Conservation (phyloP, 2,329 filamentous ascomycete species). For the Colletotrichum graminicola region DNA sequence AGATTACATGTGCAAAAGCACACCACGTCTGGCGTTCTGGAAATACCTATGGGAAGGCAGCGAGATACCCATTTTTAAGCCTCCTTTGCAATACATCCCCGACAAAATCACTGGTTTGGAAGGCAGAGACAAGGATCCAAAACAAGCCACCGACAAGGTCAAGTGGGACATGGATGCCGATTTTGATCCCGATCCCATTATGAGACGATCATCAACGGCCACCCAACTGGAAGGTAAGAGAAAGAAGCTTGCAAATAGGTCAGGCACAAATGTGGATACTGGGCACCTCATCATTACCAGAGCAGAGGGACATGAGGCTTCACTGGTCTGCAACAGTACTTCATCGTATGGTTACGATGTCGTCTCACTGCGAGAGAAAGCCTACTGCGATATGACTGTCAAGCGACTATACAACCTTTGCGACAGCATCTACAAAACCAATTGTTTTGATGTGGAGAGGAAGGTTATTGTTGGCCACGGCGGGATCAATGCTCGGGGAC, state of each 20-base stretch:
- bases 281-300: slow-evolving; percentile 45
- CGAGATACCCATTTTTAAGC: slow-evolving; percentile 46
- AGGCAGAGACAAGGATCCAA: slow-evolving; percentile 36
- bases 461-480: slow-evolving; percentile 4
- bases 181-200: not conserved
- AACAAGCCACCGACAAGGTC: slow-evolving; percentile 41
- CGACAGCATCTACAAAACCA: not conserved
- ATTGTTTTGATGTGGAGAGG: slow-evolving; percentile 26
- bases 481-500: slow-evolving; percentile 11
- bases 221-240: not conserved
- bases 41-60: slow-evolving; percentile 39
- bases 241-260: not conserved
- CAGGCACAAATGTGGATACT: slow-evolving; percentile 11
- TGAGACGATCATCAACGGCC: not conserved
- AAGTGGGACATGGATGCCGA: slow-evolving; percentile 36
- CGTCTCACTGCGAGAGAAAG: slow-evolving; percentile 47
- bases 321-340: slow-evolving; percentile 47
- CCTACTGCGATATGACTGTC: slow-evolving; percentile 51
- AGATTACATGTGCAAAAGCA: slow-evolving; percentile 43
- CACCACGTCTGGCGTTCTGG: slow-evolving; percentile 44
- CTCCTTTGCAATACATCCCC: slow-evolving; percentile 44
- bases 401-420: slow-evolving; percentile 48
- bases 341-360: slow-evolving; percentile 50
- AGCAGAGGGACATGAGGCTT: slow-evolving; percentile 47
- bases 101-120: slow-evolving; percentile 30